Evolutionary conservation across 2,329 filamentous ascomycete species (phyloP), one percentile per base, ranked within the genome.

Genomic region (Cladorrhinum sp.): DNA sequence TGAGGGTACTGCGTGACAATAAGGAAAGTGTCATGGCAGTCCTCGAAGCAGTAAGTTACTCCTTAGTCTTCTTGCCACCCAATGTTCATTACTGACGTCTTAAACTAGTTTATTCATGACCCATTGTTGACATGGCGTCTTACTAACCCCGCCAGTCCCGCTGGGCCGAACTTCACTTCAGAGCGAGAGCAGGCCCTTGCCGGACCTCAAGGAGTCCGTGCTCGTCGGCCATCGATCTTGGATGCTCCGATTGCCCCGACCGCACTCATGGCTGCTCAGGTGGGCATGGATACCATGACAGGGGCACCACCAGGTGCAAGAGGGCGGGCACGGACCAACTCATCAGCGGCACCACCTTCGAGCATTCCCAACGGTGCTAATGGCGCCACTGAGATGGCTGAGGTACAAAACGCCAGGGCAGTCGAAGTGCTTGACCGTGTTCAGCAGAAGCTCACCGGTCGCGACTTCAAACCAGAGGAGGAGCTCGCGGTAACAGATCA

Each of bases 11-110:
- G 66, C 83, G 95, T 59, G 92, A 95, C 67, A 99, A 99, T 76
- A 99, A 99, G 77, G 95, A 99, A 78, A 96, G 92, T 48, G 84
- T 99, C 61, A 97, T 99, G 91, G 95, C 95, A 27, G 95, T 99
- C 20, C 80, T 99, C 59, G 95, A 99, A 84, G 95, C 95, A 66
- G 91, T 95, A 85, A 86, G 90, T 87, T n/a, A n/a, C n/a, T n/a
- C n/a, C n/a, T n/a, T n/a, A n/a, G n/a, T n/a, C 55, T 24, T 56
- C 50, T 41, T 51, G 36, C 49, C 13, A 36, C 45, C n/a, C 10
- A 24, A 7, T 54, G n/a, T 45, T 48, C 6, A n/a, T 22, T 56
- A 10, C 36, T 49, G 29, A 49, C 9, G 10, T 41, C 22, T 10
- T 10, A 0, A 41, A 55, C 7, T 71, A 95, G 91, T 99, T 99